These are phyloP conservation scores for Sclerotinia nivalis DNA, from an alignment of 2,329 filamentous ascomycete genomes.

Conservation along the genomic window DNA sequence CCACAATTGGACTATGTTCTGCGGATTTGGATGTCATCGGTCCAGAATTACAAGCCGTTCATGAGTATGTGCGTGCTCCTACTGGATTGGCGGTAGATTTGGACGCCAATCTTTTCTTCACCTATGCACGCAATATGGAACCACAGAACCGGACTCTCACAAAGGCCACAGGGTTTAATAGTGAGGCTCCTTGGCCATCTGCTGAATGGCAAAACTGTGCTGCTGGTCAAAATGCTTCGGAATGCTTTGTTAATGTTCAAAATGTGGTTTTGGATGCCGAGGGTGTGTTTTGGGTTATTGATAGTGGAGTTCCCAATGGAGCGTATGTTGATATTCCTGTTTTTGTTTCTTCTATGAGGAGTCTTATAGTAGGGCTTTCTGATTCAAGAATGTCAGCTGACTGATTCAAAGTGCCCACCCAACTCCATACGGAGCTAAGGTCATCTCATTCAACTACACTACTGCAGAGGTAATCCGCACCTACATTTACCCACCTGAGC, in stretches of 20 bases:
- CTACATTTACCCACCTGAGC: slow-evolving; percentile 9
- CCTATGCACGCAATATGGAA: slow-evolving; percentile 9
- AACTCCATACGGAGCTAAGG: slow-evolving; percentile 1
- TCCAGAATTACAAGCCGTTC: neutral
- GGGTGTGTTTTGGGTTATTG: neutral
- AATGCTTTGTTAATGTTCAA: slow-evolving; percentile 6
- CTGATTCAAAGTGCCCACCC: neutral
- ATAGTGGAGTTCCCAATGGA: slow-evolving; percentile 10
- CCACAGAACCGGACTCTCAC: slow-evolving; percentile 10
- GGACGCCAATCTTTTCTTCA: slow-evolving; percentile 6
- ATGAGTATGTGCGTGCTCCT: neutral
- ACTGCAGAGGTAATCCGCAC: slow-evolving; percentile 7
- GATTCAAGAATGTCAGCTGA: neutral
- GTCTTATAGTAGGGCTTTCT: neutral
- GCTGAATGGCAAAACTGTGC: slow-evolving; percentile 9
- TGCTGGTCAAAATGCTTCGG: slow-evolving; percentile 3
- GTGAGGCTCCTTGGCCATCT: slow-evolving; percentile 11
- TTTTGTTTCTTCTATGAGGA: neutral
- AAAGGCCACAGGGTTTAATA: neutral
- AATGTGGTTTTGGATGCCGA: slow-evolving; percentile 8
- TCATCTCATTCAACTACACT: slow-evolving; percentile 11
- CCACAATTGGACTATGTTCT: neutral
- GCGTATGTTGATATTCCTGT: neutral
- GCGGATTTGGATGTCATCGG: slow-evolving; percentile 13
- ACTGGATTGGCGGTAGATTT: neutral